phyloP scores from a whole-genome alignment of 768 basidiomycete species.

The Tephrocybe sp. region DNA sequence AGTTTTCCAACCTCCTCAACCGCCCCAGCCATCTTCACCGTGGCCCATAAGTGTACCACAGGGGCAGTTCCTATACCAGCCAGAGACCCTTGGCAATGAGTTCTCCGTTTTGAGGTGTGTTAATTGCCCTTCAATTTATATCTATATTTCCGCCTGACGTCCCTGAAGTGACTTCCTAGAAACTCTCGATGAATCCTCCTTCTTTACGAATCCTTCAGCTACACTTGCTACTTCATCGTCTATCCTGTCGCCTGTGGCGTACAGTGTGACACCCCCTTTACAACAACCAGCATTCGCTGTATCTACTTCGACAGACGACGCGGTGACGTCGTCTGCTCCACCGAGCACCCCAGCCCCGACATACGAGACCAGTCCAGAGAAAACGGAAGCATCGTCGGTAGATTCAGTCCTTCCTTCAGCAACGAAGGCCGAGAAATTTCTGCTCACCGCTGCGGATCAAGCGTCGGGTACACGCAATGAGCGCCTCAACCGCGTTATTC shows the following conservation, averaged over 20 bases:
- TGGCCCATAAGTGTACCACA: constrained; percentile 56
- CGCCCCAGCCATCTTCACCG: constrained; percentile 25
- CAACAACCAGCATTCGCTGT: constrained; percentile 15
- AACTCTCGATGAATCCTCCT: constrained; percentile 80
- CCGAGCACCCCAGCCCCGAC: neutral
- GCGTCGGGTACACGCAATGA: constrained; percentile 88
- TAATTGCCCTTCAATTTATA: constrained; percentile 20
- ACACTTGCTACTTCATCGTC: constrained; percentile 31
- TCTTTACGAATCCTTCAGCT: constrained; percentile 62
- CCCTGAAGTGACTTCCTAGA: constrained; percentile 76
- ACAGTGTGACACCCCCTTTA: constrained; percentile 22
- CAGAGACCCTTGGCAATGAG: constrained; percentile 76
- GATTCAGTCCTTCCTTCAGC: constrained; percentile 63
- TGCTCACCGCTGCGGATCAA: constrained; percentile 94
- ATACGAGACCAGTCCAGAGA: neutral
- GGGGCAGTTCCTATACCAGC: constrained; percentile 61
- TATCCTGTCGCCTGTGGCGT: constrained; percentile 44
- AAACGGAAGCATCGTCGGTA: constrained; percentile 35
- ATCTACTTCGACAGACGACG: constrained; percentile 5
- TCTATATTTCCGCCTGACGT: constrained; percentile 1
- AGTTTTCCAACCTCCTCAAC: constrained; percentile 33
- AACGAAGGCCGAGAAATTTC: constrained; percentile 82
- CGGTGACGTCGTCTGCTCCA: neutral
- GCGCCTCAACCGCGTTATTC: constrained; percentile 85
- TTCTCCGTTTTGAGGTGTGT: constrained; percentile 73